phyloP scores from a whole-genome alignment of 2,329 filamentous ascomycete genomes.

The Pleomassaria siparia region DNA sequence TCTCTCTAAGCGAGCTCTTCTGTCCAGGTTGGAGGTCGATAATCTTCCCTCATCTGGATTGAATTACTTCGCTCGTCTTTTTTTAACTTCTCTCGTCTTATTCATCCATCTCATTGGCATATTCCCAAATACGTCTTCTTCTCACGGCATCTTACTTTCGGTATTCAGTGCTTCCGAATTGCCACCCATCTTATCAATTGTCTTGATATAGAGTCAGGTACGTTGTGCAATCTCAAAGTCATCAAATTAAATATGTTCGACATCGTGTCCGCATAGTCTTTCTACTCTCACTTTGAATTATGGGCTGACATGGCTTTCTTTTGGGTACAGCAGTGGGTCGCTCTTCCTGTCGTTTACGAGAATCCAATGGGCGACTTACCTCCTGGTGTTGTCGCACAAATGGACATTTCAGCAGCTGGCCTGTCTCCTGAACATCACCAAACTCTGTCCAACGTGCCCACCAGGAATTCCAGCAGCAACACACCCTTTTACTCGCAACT shows the following conservation, averaged over 20 bases:
- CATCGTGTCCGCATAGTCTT: slow-evolving; percentile 8
- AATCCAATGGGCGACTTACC: slow-evolving; percentile 46
- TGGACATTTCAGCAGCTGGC: slow-evolving; percentile 32
- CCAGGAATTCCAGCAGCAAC: slow-evolving; percentile 26
- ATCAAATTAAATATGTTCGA: slow-evolving; percentile 4
- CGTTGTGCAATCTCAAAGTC: slow-evolving; percentile 24
- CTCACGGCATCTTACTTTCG: slow-evolving; percentile 29
- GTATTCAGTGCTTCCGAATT: slow-evolving; percentile 30
- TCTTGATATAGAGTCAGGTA: slow-evolving; percentile 40
- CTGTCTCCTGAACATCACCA: slow-evolving; percentile 30
- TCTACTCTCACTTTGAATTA: slow-evolving; percentile 22
- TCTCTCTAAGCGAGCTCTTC: slow-evolving; percentile 41
- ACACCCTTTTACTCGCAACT: slow-evolving; percentile 43
- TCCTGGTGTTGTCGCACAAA: slow-evolving; percentile 27
- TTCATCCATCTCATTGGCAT: slow-evolving; percentile 40
- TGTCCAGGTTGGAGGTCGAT: slow-evolving; percentile 30
- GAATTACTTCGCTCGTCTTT: slow-evolving; percentile 34
- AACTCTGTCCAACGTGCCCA: slow-evolving; percentile 10
- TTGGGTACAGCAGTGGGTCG: slow-evolving; percentile 48
- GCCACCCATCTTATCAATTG: slow-evolving; percentile 29
- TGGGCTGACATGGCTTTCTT: slow-evolving; percentile 47
- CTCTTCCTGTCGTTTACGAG: slow-evolving; percentile 43
- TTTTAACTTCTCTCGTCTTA: slow-evolving; percentile 37
- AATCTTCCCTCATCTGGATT: slow-evolving; percentile 37
- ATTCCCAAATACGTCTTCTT: slow-evolving; percentile 19